Conservation (phyloP, 192 early-diverging fungal genomes). For the Coemansia erecta region DNA sequence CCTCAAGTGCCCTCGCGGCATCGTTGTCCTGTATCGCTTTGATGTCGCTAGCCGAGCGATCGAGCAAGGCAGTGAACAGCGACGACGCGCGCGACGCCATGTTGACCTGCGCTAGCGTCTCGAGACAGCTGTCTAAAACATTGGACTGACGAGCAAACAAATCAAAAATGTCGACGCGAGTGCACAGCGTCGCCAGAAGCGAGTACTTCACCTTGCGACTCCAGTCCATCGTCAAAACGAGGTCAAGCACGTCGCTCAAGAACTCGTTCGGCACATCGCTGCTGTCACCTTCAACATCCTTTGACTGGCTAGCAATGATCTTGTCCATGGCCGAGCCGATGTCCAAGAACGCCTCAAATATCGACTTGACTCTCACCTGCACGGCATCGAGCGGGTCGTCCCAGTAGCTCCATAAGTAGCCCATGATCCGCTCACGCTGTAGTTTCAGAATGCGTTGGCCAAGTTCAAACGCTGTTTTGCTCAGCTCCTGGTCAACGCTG, state of each 20-base stretch:
- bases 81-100: conserved; percentile 53
- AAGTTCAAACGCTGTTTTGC: conserved; percentile 26
- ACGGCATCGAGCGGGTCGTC: conserved; percentile 84
- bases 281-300: conserved; percentile 8
- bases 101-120: conserved; percentile 57
- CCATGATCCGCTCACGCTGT: conserved; percentile 61
- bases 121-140: conserved; percentile 60
- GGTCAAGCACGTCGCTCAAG: conserved; percentile 59
- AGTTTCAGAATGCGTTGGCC: conserved; percentile 45
- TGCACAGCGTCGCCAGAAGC: conserved; percentile 61
- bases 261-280: conserved; percentile 30
- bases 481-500: conserved; percentile 3
- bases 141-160: conserved; percentile 62
- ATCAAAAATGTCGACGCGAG: conserved; percentile 45
- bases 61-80: conserved; percentile 50
- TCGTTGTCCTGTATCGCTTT: background rate
- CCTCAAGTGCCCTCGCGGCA: conserved; percentile 13
- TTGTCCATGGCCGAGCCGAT: conserved; percentile 54
- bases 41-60: conserved; percentile 17
- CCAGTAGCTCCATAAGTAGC: conserved; percentile 78
- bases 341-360: conserved; percentile 70
- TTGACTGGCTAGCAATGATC: conserved; percentile 12
- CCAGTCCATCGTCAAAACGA: conserved; percentile 73
- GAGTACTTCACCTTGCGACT: conserved; percentile 82
- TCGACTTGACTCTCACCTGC: conserved; percentile 67